These are phyloP conservation scores for Yamadazyma sp. DNA, from an alignment of 805 yeast genomes.

Conservation along the genomic window DNA sequence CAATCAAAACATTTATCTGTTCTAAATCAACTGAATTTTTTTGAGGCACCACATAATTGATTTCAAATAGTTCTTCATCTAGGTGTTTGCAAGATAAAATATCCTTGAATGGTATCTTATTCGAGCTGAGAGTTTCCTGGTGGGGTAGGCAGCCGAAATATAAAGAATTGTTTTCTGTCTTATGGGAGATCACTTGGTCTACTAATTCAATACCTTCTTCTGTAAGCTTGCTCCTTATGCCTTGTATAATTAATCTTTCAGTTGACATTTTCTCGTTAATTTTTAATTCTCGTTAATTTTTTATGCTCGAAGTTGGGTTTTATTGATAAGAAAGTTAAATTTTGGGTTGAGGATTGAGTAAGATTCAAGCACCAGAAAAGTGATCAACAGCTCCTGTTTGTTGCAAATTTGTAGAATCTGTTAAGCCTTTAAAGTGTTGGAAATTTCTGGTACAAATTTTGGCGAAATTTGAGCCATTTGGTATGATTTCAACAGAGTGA, in stretches of 20 bases:
- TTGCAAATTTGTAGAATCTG: no score
- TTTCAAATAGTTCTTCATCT: constrained; percentile 8
- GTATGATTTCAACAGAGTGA: no score
- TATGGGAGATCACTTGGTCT: constrained; percentile 1
- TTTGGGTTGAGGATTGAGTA: no score
- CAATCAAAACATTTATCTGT: not conserved
- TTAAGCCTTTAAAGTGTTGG: no score
- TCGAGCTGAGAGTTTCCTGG: not conserved
- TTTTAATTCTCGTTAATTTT: no score
- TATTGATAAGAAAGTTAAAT: not conserved
- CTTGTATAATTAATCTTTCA: constrained; percentile 4
- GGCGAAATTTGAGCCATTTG: no score
- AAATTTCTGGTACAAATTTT: no score
- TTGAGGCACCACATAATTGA: constrained; percentile 13
- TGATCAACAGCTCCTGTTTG: no score
- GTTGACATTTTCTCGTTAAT: constrained; percentile 8
- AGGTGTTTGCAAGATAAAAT: constrained; percentile 23
- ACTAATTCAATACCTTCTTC: constrained; percentile 3
- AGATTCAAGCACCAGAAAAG: no score
- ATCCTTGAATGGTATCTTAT: constrained; percentile 19
- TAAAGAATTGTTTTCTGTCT: not conserved
- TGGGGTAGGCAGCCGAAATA: constrained; percentile 1
- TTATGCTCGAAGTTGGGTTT: no score
- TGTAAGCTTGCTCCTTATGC: constrained; percentile 1
- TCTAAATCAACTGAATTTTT: constrained; percentile 2